Conservation (phyloP, 1,284 basidiomycete species). For the Ustilago tritici region DNA sequence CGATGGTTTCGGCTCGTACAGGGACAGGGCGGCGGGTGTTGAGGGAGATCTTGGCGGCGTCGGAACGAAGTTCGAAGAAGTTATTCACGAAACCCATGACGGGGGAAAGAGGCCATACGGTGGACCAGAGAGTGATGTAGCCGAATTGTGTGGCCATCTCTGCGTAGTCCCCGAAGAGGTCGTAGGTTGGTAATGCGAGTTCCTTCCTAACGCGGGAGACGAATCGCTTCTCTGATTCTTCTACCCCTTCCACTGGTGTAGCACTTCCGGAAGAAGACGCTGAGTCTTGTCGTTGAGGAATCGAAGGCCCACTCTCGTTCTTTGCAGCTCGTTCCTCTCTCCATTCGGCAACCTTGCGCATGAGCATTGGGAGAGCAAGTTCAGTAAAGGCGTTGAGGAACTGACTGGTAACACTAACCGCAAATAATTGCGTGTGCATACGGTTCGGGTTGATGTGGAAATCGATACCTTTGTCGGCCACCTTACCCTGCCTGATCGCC, state of each 20-base stretch:
- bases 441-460: slow-evolving; percentile 74
- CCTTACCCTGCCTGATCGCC: slow-evolving; percentile 57
- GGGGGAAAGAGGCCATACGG: slow-evolving; percentile 90
- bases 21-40: slow-evolving; percentile 89
- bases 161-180: slow-evolving; percentile 78
- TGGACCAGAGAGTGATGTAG: slow-evolving; percentile 89
- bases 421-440: slow-evolving; percentile 91
- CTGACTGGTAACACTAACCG: slow-evolving; percentile 93
- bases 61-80: slow-evolving; percentile 88
- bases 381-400: slow-evolving; percentile 84
- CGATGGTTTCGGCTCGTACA: slow-evolving; percentile 86
- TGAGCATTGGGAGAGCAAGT: slow-evolving; percentile 78
- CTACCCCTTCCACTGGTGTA: slow-evolving; percentile 17
- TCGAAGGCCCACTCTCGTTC: slow-evolving; percentile 1
- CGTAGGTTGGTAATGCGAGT: slow-evolving; percentile 82
- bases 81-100: slow-evolving; percentile 76
- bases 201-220: slow-evolving; percentile 82
- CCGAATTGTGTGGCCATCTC: slow-evolving; percentile 90
- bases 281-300: slow-evolving; percentile 11
- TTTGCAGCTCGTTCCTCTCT: slow-evolving; percentile 27
- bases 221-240: slow-evolving; percentile 77
- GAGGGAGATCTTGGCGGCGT: slow-evolving; percentile 92
- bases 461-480: slow-evolving; percentile 37
- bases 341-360: slow-evolving; percentile 70
- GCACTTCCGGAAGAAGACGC: slow-evolving; percentile 23